Evolutionary conservation across 495 filamentous ascomycete genomes (phyloP), one percentile per base, ranked within the genome.

Genomic region (Bombardia bombarda): DNA sequence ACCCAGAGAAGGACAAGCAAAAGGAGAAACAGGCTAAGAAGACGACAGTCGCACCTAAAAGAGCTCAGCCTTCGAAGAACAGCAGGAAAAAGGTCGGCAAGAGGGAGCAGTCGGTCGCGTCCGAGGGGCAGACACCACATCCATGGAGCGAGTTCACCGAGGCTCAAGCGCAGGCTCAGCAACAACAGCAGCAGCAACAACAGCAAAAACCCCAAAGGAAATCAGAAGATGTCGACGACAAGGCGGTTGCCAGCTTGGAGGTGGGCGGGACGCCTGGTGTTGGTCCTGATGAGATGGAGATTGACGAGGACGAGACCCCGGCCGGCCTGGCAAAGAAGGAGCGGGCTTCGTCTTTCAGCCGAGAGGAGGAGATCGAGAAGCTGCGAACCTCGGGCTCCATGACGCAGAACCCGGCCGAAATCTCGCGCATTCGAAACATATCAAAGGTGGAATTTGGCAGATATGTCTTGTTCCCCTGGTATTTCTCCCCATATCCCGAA

Each of bases 361-460:
- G 88, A 23, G 87, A 95, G 64, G 86, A 95, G 51, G 92, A 98
- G 56, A 95, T 96, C 45, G 90, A 96, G 58, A 90, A 92, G 52
- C 75, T 98, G 3, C 84, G 92, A 31, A 95, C 88, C 6, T 82
- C 81, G 31, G 92, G 92, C 35, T 94, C 87, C 55, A 97, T 98
- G 92, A 96, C 93, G 14, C 93, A 98, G 57, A 96, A 95, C 51
- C 92, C 92, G 32, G 87, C 93, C 16, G 93, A 98, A 56, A 89
- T 98, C 43, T 90, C 90, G 16, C 87, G 92, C 26, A 93, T 98
- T 32, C 84, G 92, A 45, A 98, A 98, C 56, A 78, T 98, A 51
- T 84, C 80, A 22, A 83, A 80, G 24, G 81, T 97, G 2, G 92
- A 98, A 63, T 95, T 98, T 75, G 92, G 92, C 32, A 79, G 83